Conservation (phyloP, 2,329 filamentous ascomycete genomes). For the Pezicula carpinea region DNA sequence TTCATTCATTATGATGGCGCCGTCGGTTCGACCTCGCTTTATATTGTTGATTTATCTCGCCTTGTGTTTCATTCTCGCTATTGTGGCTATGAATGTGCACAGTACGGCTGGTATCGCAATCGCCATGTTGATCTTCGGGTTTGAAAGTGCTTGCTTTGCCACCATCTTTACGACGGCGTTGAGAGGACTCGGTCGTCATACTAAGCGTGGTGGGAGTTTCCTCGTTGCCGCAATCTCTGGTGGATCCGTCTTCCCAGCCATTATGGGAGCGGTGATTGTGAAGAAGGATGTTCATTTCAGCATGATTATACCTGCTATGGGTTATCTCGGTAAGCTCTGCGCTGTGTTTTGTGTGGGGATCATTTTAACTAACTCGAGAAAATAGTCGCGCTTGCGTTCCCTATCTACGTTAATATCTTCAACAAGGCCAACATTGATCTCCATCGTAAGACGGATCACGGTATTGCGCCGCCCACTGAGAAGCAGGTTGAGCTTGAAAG, state of each 20-base stretch:
- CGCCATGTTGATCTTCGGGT: slow-evolving; percentile 69
- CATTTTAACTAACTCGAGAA: too few species aligned
- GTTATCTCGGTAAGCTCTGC: slow-evolving; percentile 13
- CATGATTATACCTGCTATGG: slow-evolving; percentile 24
- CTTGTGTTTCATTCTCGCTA: slow-evolving; percentile 56
- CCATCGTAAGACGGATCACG: slow-evolving; percentile 18
- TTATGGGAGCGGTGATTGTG: slow-evolving; percentile 56
- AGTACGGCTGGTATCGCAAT: slow-evolving; percentile 49
- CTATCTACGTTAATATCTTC: slow-evolving; percentile 24
- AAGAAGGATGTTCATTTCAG: slow-evolving; percentile 19
- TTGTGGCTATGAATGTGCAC: slow-evolving; percentile 33
- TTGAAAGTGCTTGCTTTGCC: slow-evolving; percentile 75
- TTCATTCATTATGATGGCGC: slow-evolving; percentile 60
- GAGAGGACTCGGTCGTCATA: slow-evolving; percentile 71
- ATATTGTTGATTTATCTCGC: slow-evolving; percentile 65
- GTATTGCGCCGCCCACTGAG: slow-evolving; percentile 4
- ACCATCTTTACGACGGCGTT: slow-evolving; percentile 78
- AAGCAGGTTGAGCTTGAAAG: slow-evolving; percentile 16
- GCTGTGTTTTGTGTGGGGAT: too few species aligned
- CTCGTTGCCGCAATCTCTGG: slow-evolving; percentile 68
- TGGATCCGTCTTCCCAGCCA: slow-evolving; percentile 68
- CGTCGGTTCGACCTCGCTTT: slow-evolving; percentile 52
- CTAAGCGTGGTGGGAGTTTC: slow-evolving; percentile 69
- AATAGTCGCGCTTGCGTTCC: slow-evolving; percentile 19
- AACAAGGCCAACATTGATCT: slow-evolving; percentile 22